Evolutionary conservation across 345 rosid species (phyloP).

Genomic region (Populus tremula): DNA sequence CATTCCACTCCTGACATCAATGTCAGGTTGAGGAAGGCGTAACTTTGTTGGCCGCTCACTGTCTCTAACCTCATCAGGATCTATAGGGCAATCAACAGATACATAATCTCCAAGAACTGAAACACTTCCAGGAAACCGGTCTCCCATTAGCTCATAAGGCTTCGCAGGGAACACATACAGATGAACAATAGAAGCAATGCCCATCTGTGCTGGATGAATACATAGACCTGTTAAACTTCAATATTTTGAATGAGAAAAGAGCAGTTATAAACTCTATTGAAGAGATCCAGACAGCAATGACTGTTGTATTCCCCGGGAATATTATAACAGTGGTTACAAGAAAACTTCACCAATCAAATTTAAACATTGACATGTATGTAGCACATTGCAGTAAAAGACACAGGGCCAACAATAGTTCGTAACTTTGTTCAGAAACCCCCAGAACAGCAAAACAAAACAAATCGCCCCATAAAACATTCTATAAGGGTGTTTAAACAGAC

Average conservation of each 20-base stretch:
- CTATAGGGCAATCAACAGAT: constrained; percentile 83
- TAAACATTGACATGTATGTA: background rate
- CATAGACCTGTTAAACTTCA: constrained; percentile 37
- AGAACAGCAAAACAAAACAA: background rate
- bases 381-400: background rate
- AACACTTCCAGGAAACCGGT: constrained; percentile 66
- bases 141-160: constrained; percentile 92
- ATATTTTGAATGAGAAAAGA: constrained; percentile 14
- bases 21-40: constrained; percentile 82
- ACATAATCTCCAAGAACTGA: constrained; percentile 96
- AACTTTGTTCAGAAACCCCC: background rate
- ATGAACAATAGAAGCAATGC: constrained; percentile 94
- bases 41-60: constrained; percentile 94
- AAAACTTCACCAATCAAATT: background rate
- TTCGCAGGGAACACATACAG: constrained; percentile 88
- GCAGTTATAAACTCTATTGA: background rate
- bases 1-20: constrained; percentile 73
- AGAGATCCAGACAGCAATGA: background rate
- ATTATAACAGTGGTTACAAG: background rate
- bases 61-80: constrained; percentile 97
- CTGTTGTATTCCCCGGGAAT: background rate
- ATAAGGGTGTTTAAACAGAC: background rate
- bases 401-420: background rate
- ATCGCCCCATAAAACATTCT: background rate
- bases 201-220: constrained; percentile 90